Percentiles rank a stretch among this genome's conserved stretches.
Conservation (phyloP, 352 stramenopile species). For the Blastocystis sp. region DNA sequence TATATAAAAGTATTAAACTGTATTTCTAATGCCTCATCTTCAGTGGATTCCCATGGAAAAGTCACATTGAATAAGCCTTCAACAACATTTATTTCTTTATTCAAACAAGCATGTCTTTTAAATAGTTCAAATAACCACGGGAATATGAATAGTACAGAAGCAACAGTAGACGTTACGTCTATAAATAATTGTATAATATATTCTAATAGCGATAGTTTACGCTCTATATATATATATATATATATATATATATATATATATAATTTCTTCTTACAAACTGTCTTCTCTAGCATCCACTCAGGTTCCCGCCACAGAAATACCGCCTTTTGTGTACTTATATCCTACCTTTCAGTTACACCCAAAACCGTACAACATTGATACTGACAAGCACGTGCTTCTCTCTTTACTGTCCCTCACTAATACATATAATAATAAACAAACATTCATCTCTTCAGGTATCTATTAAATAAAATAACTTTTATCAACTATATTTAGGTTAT, state of each 20-base stretch:
- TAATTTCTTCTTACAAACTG: no score
- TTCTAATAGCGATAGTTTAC: no score
- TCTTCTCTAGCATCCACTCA: no score
- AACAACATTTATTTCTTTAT: slow-evolving; percentile 28
- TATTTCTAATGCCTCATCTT: neutral
- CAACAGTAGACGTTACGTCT: no score
- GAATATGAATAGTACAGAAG: slow-evolving; percentile 7
- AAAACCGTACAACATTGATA: no score
- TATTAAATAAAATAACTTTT: no score
- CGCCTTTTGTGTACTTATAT: no score
- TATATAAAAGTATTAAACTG: slow-evolving; percentile 51
- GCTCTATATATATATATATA: no score
- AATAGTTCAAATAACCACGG: neutral
- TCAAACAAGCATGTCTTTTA: slow-evolving; percentile 10
- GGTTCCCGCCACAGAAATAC: no score
- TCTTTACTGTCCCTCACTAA: neutral
- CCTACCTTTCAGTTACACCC: no score
- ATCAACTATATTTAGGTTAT: slow-evolving; percentile 37
- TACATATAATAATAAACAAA: neutral
- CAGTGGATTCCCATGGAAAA: neutral
- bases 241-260: no score
- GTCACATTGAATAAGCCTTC: neutral
- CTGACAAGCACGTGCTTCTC: neutral
- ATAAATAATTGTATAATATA: no score
- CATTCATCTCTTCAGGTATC: slow-evolving; percentile 27